Percentiles rank a stretch among this genome's conserved stretches.
Evolutionary conservation across 768 basidiomycete genomes (phyloP).

Genomic region (Kwoniella shandongensis): DNA sequence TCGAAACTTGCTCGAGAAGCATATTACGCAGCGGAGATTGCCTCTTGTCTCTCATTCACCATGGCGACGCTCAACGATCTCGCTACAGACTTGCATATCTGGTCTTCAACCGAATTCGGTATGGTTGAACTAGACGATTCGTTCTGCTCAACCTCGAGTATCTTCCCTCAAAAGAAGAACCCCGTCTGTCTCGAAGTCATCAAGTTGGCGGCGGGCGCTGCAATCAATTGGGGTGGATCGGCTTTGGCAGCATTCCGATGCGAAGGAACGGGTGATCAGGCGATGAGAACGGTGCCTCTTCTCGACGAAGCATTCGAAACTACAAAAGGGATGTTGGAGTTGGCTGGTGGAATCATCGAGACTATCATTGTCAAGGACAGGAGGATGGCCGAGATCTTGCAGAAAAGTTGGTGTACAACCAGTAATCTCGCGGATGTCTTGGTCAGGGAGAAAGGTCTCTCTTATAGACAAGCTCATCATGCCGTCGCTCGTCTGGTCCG

Average conservation of each 20-base stretch:
- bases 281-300: slow-evolving; percentile 10
- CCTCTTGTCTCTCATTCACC: slow-evolving; percentile 6
- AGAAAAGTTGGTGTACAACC: slow-evolving; percentile 10
- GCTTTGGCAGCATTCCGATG: slow-evolving; percentile 15
- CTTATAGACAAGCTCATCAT: slow-evolving; percentile 22
- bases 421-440: slow-evolving; percentile 21
- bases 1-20: slow-evolving; percentile 14
- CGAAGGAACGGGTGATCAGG: slow-evolving; percentile 19
- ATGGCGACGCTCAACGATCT: slow-evolving; percentile 19
- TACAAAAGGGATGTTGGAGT: slow-evolving; percentile 8
- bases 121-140: slow-evolving; percentile 10
- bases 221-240: slow-evolving; percentile 9
- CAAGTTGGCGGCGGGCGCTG: slow-evolving; percentile 4
- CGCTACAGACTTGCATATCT: slow-evolving; percentile 12
- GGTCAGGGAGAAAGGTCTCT: slow-evolving; percentile 3
- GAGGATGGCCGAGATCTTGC: slow-evolving; percentile 2
- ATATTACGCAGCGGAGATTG: slow-evolving; percentile 20
- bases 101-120: slow-evolving; percentile 9
- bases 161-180: slow-evolving; percentile 20
- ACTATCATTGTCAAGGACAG: slow-evolving; percentile 6
- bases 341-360: slow-evolving; percentile 10
- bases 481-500: slow-evolving; percentile 13
- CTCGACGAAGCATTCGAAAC: slow-evolving; percentile 13
- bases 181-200: slow-evolving; percentile 9
- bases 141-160: slow-evolving; percentile 13